Evolutionary conservation across 148 eudicot genomes (phyloP), one percentile per base, ranked within the genome.

Genomic region (Amaranthus hypochondriacus): DNA sequence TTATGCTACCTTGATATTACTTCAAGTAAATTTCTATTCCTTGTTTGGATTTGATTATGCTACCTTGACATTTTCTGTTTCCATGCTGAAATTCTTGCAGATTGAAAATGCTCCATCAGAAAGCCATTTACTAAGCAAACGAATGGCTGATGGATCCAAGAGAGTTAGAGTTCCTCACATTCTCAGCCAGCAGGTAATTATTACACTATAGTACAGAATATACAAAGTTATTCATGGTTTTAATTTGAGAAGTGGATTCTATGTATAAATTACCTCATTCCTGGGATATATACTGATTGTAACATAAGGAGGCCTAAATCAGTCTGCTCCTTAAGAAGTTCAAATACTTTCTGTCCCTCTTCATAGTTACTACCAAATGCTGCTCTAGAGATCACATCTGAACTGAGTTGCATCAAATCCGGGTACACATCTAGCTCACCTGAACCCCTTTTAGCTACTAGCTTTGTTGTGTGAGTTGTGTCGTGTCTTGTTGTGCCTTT

Each of bases 91-190:
- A 18, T 47, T 68, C 50, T 74, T 86, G 72, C 90, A 93, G 98
- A 86, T 84, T 43, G 82, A 76, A 76, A 74, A 69, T 75, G 70
- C 67, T 56, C 77, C 83, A 15, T 66, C 56, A 53, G 91, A 86
- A 64, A 84, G 77, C 79, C 80, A 83, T 68, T 66, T 82, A 75
- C 82, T 86, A 59, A 76, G 68, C 71, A 94, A 88, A 79, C 85
- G 96, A 14, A 78, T 84, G 81, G 89, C 92, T 65, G 97, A 91
- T 85, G 88, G 97, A 53, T 94, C 97, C 43, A 94, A 94, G 87
- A 86, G 98, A 74, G 82, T 94, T 66, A 82, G 89, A 48, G 84
- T 87, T 71, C 97, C 97, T 44, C 85, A 81, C 65, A 81, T 81
- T 28, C 71, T 86, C 70, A 81, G 74, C 76, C 87, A 83, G 48